Percentiles rank a stretch among this genome's conserved stretches.
Evolutionary conservation across 2,329 filamentous ascomycete species (phyloP).

Genomic region (Xylaria sp.): DNA sequence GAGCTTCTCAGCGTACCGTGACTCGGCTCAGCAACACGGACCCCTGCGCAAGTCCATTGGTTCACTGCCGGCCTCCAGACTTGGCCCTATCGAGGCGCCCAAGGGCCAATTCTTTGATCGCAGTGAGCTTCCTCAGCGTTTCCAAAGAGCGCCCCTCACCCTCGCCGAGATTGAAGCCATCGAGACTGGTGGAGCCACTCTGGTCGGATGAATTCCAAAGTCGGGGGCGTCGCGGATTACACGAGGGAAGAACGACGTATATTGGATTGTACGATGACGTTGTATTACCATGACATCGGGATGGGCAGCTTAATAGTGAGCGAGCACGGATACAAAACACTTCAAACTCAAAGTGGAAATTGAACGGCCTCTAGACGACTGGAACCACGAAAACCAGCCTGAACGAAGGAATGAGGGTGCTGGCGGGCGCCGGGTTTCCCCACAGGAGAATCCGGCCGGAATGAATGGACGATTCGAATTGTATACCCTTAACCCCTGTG

Average conservation of each 20-base stretch:
- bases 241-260: constrained; percentile 25
- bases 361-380: constrained; percentile 16
- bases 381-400: constrained; percentile 10
- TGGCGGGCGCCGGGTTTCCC: background rate
- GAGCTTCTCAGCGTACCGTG: constrained; percentile 80
- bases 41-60: constrained; percentile 72
- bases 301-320: constrained; percentile 22
- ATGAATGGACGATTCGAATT: background rate
- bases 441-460: constrained; percentile 1
- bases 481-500: background rate
- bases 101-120: constrained; percentile 88
- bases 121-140: constrained; percentile 85
- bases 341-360: constrained; percentile 12
- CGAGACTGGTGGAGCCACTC: constrained; percentile 86
- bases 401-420: constrained; percentile 18
- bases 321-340: constrained; percentile 20
- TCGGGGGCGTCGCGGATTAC: background rate
- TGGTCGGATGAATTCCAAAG: constrained; percentile 56
- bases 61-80: constrained; percentile 68
- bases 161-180: constrained; percentile 93
- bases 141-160: constrained; percentile 79
- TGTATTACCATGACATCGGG: constrained; percentile 35
- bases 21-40: constrained; percentile 81
- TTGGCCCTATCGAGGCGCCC: constrained; percentile 78
- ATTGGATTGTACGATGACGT: constrained; percentile 37